These are phyloP conservation scores for Albophoma yamanashiensis DNA, from an alignment of 2,329 filamentous ascomycete species.

Conservation along the genomic window DNA sequence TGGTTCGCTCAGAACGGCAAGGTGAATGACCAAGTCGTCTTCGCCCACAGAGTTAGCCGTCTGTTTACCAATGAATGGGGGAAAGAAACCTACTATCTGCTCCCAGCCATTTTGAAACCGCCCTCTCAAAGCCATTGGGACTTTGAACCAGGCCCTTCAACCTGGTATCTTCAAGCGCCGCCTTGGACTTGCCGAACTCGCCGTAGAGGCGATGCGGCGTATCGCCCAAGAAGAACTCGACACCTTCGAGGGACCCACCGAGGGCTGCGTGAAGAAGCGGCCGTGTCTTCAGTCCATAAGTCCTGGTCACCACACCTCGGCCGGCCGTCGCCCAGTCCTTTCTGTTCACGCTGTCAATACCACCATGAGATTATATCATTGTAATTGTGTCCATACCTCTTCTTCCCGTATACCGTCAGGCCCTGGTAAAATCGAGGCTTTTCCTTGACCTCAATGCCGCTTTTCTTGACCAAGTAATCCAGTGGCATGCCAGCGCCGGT, in stretches of 20 bases:
- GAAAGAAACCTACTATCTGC: constrained; percentile 40
- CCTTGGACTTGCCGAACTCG: constrained; percentile 52
- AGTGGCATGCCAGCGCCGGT: constrained; percentile 61
- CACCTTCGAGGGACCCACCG: constrained; percentile 49
- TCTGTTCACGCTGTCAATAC: constrained; percentile 16
- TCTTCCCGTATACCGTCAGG: constrained; percentile 63
- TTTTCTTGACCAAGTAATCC: constrained; percentile 53
- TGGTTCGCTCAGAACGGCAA: constrained; percentile 40
- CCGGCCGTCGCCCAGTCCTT: constrained; percentile 63
- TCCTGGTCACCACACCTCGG: constrained; percentile 29
- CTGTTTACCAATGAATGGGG: neutral
- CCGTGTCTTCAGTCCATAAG: constrained; percentile 33
- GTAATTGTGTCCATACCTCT: constrained; percentile 27
- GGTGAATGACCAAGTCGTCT: constrained; percentile 58
- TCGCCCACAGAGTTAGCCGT: constrained; percentile 9
- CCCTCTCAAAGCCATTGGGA: constrained; percentile 51
- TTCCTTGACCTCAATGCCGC: constrained; percentile 49
- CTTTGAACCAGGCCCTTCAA: constrained; percentile 50
- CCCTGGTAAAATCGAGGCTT: constrained; percentile 70
- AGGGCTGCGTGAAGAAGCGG: constrained; percentile 51
- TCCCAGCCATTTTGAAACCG: constrained; percentile 51
- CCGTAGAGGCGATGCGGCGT: constrained; percentile 56
- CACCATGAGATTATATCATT: neutral
- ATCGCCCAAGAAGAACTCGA: constrained; percentile 71
- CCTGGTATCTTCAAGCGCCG: constrained; percentile 48